These are phyloP conservation scores for Coccomyxa sp. DNA, from an alignment of 139 green algal species.

Conservation along the genomic window DNA sequence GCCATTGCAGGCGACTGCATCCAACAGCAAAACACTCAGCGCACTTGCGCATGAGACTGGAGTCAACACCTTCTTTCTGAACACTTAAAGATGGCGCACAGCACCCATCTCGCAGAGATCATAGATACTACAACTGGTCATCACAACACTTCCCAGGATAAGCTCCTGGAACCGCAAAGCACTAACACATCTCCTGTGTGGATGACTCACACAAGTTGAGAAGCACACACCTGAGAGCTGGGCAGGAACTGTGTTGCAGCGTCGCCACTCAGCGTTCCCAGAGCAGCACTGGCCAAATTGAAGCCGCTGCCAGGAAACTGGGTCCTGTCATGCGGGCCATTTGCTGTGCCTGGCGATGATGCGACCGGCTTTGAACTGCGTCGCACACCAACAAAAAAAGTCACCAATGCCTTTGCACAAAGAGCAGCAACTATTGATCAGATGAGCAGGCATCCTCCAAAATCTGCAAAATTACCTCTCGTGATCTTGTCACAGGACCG, in stretches of 20 bases:
- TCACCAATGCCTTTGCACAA: conserved; percentile 2
- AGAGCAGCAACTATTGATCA: no score
- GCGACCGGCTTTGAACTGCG: background rate
- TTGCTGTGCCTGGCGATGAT: background rate
- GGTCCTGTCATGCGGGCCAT: background rate
- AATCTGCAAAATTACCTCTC: no score
- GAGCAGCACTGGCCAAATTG: background rate
- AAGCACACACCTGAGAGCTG: background rate
- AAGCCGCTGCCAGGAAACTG: background rate
- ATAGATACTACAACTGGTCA: background rate
- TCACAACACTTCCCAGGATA: background rate
- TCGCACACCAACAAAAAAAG: no score
- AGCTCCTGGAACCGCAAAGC: background rate
- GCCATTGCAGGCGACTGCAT: background rate
- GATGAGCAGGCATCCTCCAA: no score
- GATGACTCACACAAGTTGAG: background rate
- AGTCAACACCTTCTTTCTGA: no score
- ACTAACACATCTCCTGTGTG: background rate
- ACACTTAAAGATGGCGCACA: background rate
- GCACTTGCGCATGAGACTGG: background rate
- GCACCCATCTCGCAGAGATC: background rate
- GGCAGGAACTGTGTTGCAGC: background rate
- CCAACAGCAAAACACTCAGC: background rate
- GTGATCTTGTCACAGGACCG: no score
- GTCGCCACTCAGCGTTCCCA: background rate